phyloP scores from a whole-genome alignment of 805 yeast species.

The Lipomyces mesembrius region DNA sequence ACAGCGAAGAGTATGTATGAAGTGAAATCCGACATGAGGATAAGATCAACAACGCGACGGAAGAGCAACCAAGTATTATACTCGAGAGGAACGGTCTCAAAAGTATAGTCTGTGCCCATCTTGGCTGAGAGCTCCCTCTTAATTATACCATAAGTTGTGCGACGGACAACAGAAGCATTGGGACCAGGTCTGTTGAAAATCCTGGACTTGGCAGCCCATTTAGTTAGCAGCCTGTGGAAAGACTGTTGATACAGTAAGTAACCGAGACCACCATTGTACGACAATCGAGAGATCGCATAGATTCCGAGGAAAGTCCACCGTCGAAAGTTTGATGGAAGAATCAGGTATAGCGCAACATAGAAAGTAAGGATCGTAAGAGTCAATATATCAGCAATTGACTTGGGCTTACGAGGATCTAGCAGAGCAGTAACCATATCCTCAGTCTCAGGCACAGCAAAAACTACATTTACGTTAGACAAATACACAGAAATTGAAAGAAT shows the following conservation, averaged over 20 bases:
- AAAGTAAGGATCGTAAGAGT: constrained; percentile 55
- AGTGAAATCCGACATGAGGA: constrained; percentile 82
- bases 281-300: constrained; percentile 74
- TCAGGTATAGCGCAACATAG: constrained; percentile 43
- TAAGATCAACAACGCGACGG: constrained; percentile 77
- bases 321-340: constrained; percentile 41
- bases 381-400: constrained; percentile 66
- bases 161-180: constrained; percentile 23
- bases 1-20: constrained; percentile 71
- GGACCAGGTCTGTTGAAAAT: constrained; percentile 50
- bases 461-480: constrained; percentile 23
- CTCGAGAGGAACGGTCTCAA: constrained; percentile 62
- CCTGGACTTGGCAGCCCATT: constrained; percentile 53
- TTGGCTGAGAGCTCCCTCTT: constrained; percentile 55
- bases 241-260: constrained; percentile 68
- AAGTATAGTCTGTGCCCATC: constrained; percentile 50
- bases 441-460: constrained; percentile 59
- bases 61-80: constrained; percentile 83
- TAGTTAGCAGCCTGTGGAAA: constrained; percentile 57
- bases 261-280: constrained; percentile 83
- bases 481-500: neutral
- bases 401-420: constrained; percentile 73
- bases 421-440: constrained; percentile 83
- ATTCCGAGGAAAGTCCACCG: constrained; percentile 55
- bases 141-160: constrained; percentile 50